Conservation (phyloP, 208 protist species). For the Trypanosoma platydactyli region DNA sequence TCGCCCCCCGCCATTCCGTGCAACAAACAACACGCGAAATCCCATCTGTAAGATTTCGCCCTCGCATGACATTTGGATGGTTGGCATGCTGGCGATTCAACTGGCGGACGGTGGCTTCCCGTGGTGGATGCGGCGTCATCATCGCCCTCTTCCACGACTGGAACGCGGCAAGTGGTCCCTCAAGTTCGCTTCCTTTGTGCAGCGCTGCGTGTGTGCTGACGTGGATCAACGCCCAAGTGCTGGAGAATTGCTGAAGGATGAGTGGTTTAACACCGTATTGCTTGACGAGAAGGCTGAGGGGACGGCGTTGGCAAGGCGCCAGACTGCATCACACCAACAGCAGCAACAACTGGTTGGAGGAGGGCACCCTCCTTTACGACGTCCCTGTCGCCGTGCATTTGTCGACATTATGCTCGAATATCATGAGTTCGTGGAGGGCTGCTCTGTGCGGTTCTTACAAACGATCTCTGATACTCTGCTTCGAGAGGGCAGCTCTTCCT, state of each 20-base stretch:
- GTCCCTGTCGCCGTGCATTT: constrained; percentile 28
- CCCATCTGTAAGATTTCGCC: constrained; percentile 25
- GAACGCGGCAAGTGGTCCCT: constrained; percentile 38
- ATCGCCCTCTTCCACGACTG: constrained; percentile 37
- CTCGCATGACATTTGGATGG: constrained; percentile 68
- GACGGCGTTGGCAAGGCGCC: neutral
- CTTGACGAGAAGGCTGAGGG: constrained; percentile 19
- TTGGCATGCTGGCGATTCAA: constrained; percentile 71
- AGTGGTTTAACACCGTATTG: constrained; percentile 71
- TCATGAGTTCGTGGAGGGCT: constrained; percentile 29
- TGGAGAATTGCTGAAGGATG: constrained; percentile 65
- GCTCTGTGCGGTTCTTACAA: constrained; percentile 3
- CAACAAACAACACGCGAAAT: constrained; percentile 39
- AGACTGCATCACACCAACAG: constrained; percentile 6
- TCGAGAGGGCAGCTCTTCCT: neutral
- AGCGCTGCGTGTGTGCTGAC: constrained; percentile 44
- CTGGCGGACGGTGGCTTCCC: constrained; percentile 56
- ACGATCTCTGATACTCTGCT: neutral
- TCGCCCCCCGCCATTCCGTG: constrained; percentile 8
- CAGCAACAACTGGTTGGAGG: constrained; percentile 6
- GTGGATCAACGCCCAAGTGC: constrained; percentile 51
- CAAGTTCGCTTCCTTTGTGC: constrained; percentile 60
- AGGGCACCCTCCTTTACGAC: neutral
- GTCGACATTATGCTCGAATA: constrained; percentile 33
- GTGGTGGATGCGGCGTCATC: constrained; percentile 44